Conservation (phyloP, 768 basidiomycete genomes). For the Lentinula boryana region DNA sequence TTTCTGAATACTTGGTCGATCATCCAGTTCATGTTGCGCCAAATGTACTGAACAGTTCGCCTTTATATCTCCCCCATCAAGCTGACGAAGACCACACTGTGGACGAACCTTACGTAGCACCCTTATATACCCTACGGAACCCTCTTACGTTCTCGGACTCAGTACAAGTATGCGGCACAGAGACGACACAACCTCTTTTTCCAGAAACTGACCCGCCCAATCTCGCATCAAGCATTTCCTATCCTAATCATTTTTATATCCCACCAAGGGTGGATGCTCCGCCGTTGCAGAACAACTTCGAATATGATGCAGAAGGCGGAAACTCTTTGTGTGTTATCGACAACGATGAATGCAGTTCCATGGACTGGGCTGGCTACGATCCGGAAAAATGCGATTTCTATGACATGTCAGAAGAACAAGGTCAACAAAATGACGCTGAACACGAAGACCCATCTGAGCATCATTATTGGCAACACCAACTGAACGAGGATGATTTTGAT, state of each 20-base stretch:
- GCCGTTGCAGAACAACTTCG: not conserved
- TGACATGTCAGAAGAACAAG: not conserved
- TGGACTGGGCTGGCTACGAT: not conserved
- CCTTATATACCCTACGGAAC: not conserved
- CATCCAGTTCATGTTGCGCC: not conserved
- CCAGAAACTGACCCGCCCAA: not conserved
- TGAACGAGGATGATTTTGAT: no score
- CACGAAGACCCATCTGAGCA: not conserved
- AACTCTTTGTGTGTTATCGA: not conserved
- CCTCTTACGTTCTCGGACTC: not conserved
- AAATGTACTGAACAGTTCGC: not conserved
- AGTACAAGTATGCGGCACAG: not conserved
- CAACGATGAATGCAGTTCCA: not conserved
- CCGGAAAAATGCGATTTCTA: not conserved
- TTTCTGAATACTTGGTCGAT: not conserved
- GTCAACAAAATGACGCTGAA: not conserved
- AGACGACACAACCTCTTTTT: not conserved
- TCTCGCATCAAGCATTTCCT: not conserved
- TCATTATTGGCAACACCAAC: not conserved
- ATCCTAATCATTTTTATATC: not conserved
- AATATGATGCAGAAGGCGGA: not conserved
- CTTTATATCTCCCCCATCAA: not conserved
- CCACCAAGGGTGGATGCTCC: conserved; percentile 2
- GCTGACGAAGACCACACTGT: not conserved
- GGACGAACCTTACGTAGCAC: not conserved